Evolutionary conservation across 129 eudicot species (phyloP), one percentile per base, ranked within the genome.

Genomic region (Flaveria sonorensis): DNA sequence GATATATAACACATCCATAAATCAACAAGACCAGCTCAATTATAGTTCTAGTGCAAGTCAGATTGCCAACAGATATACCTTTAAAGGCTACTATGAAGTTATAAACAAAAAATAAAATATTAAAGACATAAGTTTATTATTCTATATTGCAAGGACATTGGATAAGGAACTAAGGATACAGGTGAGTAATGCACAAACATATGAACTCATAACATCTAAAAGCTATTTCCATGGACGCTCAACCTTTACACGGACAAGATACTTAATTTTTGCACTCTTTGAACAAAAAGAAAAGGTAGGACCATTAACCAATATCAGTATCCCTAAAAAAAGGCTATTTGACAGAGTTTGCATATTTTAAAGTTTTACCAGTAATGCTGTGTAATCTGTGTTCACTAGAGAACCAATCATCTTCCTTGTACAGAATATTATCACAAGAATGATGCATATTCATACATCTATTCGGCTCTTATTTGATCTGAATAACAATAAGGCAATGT

Each of bases 241-340:
- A 23, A 36, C 75, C 42, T 52, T 56, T 4, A 57, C 69, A 45
- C 71, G 19, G 30, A 71, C 45, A 70, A 32, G 56, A 60, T 50
- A 55, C 40, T 79, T 71, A 40, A 18, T 15, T 20, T 46, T 51
- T 50, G 53, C 42, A 71, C 56, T 21, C 70, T 32, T 21, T n/a
- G 43, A 77, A 42, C 26, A 36, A 6, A 36, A 61, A 62, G 12
- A 77, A 68, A 68, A 69, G 51, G 80, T 18, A 40, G 40, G 42
- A n/a, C 61, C 11, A 56, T 40, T 14, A 19, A 59, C 43, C 48
- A 68, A 21, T 47, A 68, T 55, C 11, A 10, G 20, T n/a, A 68
- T 45, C 70, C 70, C 32, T 68, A 57, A 21, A 42, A 42, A 43
- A 15, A 56, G 24, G 15, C 59, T 43, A 47, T 43, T 60, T 26